These are phyloP conservation scores for button mushroom (Agaricus bisporus) DNA, from an alignment of 768 basidiomycete species.

Conservation along the genomic window DNA sequence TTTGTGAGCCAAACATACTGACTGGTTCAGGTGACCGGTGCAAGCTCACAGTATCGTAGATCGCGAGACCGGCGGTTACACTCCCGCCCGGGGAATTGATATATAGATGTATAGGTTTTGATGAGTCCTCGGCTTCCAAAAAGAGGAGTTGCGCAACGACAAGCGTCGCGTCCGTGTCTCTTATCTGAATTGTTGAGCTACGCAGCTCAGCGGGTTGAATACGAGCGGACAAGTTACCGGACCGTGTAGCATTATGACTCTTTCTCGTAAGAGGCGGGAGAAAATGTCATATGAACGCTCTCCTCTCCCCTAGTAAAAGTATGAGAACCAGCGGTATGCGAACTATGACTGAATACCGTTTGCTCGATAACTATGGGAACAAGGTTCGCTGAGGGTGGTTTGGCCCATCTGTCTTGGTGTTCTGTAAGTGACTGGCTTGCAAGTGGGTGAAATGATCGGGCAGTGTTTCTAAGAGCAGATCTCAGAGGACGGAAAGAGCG, in stretches of 20 bases:
- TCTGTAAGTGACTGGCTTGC: constrained; percentile 33
- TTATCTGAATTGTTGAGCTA: constrained; percentile 50
- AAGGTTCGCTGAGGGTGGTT: constrained; percentile 50
- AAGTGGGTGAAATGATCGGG: constrained; percentile 49
- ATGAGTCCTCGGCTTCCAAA: constrained; percentile 91
- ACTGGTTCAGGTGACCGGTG: not conserved
- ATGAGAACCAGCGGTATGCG: not conserved
- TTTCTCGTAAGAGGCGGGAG: constrained; percentile 85
- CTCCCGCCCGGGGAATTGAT: constrained; percentile 97
- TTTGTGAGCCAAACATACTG: not conserved
- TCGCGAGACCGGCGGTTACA: constrained; percentile 92
- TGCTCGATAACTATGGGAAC: constrained; percentile 94
- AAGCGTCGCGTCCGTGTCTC: constrained; percentile 83
- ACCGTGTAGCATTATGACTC: constrained; percentile 94
- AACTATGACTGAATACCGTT: constrained; percentile 43
- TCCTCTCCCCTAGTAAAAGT: constrained; percentile 59
- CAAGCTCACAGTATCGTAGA: constrained; percentile 86
- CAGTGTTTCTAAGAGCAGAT: constrained; percentile 6
- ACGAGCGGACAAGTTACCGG: constrained; percentile 50
- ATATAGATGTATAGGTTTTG: constrained; percentile 92
- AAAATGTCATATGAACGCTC: constrained; percentile 95
- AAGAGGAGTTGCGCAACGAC: constrained; percentile 91
- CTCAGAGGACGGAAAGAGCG: constrained; percentile 16
- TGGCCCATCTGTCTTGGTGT: constrained; percentile 27
- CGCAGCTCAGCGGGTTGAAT: not conserved